Conservation (phyloP, 805 yeast genomes). For the Zygotorulaspora sp. region DNA sequence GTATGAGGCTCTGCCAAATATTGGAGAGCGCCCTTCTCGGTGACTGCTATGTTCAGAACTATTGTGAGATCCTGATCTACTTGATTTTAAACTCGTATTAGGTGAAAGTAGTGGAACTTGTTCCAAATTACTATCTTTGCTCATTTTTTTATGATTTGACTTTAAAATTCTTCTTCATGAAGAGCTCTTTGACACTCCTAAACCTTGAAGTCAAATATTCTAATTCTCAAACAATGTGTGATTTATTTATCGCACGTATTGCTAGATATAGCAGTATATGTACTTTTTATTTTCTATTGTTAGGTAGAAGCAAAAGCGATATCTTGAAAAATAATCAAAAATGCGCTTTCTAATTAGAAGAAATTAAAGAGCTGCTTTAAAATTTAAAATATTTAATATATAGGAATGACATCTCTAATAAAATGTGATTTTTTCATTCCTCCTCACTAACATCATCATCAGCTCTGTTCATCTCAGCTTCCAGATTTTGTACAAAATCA, state of each 20-base stretch:
- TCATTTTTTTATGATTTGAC: conserved; percentile 2
- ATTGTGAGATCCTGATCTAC: conserved; percentile 5
- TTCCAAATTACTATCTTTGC: conserved; percentile 4
- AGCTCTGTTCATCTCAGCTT: conserved; percentile 32
- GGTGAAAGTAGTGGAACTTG: conserved; percentile 12
- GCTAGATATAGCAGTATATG: background rate
- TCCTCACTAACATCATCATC: conserved; percentile 33
- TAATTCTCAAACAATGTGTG: no score
- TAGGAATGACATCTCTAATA: no score
- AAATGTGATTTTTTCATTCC: no score
- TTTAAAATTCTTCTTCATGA: background rate
- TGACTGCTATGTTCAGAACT: background rate
- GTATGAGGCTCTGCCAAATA: conserved; percentile 3
- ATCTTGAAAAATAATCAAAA: background rate
- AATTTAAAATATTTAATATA: no score
- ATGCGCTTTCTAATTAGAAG: no score
- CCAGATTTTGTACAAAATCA: conserved; percentile 34
- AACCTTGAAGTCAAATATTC: no score
- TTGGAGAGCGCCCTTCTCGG: conserved; percentile 2
- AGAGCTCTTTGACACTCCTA: no score
- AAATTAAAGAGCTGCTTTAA: no score
- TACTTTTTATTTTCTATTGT: background rate
- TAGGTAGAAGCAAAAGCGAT: conserved; percentile 1
- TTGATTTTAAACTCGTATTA: conserved; percentile 12
- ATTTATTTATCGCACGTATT: no score